These are phyloP conservation scores for Termitomyces sp. DNA, from an alignment of 768 basidiomycete genomes.

Conservation along the genomic window DNA sequence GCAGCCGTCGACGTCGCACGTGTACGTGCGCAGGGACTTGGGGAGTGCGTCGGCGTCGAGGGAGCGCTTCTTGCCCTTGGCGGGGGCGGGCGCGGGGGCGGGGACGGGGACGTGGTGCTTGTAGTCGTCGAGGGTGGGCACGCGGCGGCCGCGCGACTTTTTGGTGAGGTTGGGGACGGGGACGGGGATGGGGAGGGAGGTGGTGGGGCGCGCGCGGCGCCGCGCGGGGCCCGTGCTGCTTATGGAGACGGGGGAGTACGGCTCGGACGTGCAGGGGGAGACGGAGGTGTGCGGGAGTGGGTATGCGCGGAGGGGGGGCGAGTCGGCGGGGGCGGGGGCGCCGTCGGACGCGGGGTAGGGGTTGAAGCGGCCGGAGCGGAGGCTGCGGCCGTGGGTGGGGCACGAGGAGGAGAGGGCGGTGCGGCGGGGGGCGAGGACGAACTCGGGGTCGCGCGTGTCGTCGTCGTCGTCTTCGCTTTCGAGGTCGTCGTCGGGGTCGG, in stretches of 20 bases:
- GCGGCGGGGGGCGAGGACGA: slow-evolving; percentile 24
- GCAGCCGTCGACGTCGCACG: slow-evolving; percentile 67
- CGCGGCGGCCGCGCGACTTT: slow-evolving; percentile 40
- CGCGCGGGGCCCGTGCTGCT: background rate
- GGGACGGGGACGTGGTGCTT: slow-evolving; percentile 4
- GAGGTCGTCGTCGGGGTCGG: slow-evolving; percentile 15
- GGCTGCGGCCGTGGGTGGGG: slow-evolving; percentile 4
- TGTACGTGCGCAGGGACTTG: slow-evolving; percentile 53
- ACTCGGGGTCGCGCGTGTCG: slow-evolving; percentile 25
- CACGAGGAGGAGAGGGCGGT: slow-evolving; percentile 4
- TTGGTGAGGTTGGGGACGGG: slow-evolving; percentile 45
- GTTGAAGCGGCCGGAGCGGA: slow-evolving; percentile 11
- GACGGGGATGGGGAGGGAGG: slow-evolving; percentile 33
- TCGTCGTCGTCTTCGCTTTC: slow-evolving; percentile 25
- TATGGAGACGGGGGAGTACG: background rate
- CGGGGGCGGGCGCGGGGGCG: background rate
- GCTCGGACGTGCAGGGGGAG: slow-evolving; percentile 9
- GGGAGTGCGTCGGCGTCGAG: too few species aligned
- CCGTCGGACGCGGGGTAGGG: slow-evolving; percentile 11
- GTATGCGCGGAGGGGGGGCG: too few species aligned
- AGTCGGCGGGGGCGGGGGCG: slow-evolving; percentile 7
- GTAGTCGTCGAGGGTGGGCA: slow-evolving; percentile 32
- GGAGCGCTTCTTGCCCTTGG: slow-evolving; percentile 15
- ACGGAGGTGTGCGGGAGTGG: slow-evolving; percentile 7
- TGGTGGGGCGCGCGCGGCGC: slow-evolving; percentile 15